Base-by-base conservation (phyloP, 495 filamentous ascomycete species). In the Jackrogersella multiformis region DNA sequence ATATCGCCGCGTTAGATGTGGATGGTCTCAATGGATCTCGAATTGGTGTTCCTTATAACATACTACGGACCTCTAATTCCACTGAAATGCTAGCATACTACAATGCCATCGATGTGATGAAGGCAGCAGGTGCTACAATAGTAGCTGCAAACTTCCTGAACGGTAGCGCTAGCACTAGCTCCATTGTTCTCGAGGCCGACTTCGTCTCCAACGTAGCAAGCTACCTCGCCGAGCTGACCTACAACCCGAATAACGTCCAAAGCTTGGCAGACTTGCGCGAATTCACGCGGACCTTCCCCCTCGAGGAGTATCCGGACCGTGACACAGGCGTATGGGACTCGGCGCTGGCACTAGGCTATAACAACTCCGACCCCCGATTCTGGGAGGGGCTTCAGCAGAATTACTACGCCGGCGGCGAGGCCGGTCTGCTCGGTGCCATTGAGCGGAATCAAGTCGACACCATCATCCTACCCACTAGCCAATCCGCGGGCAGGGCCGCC, bases 31-130 rank as follows among this genome's bases (percentile, higher is more conserved):
- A n/a, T 78, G 79, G n/a, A 72, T 73, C 18, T n/a, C 66, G 78
- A 10, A 67, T 82, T n/a, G 80, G 79, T 21, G 71, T 85, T 1
- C 79, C 83, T n/a, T n/a, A n/a, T n/a, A n/a, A n/a, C n/a, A n/a
- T n/a, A n/a, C n/a, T n/a, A n/a, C n/a, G n/a, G n/a, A n/a, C n/a
- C n/a, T n/a, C n/a, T n/a, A n/a, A n/a, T n/a, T n/a, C n/a, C n/a
- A n/a, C n/a, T n/a, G n/a, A n/a, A n/a, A n/a, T n/a, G n/a, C n/a
- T n/a, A n/a, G n/a, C n/a, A n/a, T n/a, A n/a, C n/a, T n/a, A n/a
- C n/a, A n/a, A n/a, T n/a, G n/a, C 0, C 13, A 39, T n/a, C 46
- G 78, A 16, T 56, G 81, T 28, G 68, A 72, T 44, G 41, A 41
- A 71, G 56, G 6, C n/a, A n/a, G 76, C 76, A 15, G 81, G 80